phyloP scores from a whole-genome alignment of 2,329 filamentous ascomycete genomes.

The Fragosphaeria purpurea region DNA sequence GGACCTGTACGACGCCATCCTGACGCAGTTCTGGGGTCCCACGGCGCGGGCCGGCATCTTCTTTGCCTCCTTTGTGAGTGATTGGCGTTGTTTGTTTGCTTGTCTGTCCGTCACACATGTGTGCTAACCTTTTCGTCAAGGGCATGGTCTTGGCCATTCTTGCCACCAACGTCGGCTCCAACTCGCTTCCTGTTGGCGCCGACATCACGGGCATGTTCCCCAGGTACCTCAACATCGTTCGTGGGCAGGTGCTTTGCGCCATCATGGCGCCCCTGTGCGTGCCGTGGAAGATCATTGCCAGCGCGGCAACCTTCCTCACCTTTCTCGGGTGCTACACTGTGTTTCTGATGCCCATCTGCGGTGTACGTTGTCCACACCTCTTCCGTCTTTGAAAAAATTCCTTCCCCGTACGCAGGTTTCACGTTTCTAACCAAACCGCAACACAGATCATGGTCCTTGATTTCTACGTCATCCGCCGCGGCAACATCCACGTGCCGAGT shows the following conservation, averaged over 20 bases:
- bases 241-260: constrained; percentile 30
- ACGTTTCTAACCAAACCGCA: too few relatives aligned
- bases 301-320: constrained; percentile 29
- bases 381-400: too few relatives aligned
- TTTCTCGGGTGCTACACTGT: constrained; percentile 31
- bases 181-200: constrained; percentile 29
- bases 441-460: constrained; percentile 8
- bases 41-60: constrained; percentile 28
- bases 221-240: constrained; percentile 30
- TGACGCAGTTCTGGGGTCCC: constrained; percentile 28
- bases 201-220: constrained; percentile 32
- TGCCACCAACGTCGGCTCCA: constrained; percentile 29
- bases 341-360: constrained; percentile 29
- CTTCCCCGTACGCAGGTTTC: too few relatives aligned
- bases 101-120: too few relatives aligned
- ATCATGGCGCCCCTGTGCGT: constrained; percentile 25
- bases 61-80: constrained; percentile 18
- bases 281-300: constrained; percentile 33
- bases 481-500: constrained; percentile 7
- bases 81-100: background rate
- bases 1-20: constrained; percentile 30
- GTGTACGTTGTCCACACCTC: background rate
- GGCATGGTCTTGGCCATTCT: constrained; percentile 23
- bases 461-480: constrained; percentile 15
- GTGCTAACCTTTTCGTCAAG: background rate